Evolutionary conservation across 2,329 filamentous ascomycete genomes (phyloP).

Genomic region (Cordyceps fumosorosea): DNA sequence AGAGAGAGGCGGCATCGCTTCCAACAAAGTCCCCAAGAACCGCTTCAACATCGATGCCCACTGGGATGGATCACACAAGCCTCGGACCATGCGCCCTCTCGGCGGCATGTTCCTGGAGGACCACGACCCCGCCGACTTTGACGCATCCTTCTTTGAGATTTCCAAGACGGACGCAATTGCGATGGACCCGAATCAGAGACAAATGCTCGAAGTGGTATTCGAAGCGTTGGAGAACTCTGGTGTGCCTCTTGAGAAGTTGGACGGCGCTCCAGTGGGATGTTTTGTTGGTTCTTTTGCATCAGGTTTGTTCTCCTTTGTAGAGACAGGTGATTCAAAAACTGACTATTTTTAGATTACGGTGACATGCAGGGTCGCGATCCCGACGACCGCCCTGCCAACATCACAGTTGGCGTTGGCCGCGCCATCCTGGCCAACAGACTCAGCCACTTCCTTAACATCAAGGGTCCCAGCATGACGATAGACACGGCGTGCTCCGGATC

Average conservation of each 20-base stretch:
- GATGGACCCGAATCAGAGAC: slow-evolving; percentile 5
- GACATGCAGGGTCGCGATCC: slow-evolving; percentile 28
- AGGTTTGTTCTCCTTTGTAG: background rate
- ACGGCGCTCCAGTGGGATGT: slow-evolving; percentile 1
- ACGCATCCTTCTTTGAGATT: slow-evolving; percentile 2
- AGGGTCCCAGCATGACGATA: slow-evolving; percentile 42
- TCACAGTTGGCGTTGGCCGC: slow-evolving; percentile 41
- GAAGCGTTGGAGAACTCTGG: slow-evolving; percentile 3
- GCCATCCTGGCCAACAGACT: slow-evolving; percentile 40
- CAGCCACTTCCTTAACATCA: slow-evolving; percentile 40
- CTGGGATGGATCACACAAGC: slow-evolving; percentile 5
- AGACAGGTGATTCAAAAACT: background rate
- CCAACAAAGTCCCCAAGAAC: slow-evolving; percentile 18
- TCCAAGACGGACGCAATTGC: background rate
- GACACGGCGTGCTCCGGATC: slow-evolving; percentile 46
- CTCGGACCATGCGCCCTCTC: background rate
- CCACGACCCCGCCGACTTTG: background rate
- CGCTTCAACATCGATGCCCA: slow-evolving; percentile 3
- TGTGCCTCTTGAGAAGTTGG: background rate
- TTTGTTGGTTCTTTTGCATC: slow-evolving; percentile 25
- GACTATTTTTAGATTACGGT: slow-evolving; percentile 18
- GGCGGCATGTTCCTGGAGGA: slow-evolving; percentile 9
- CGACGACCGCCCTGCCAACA: slow-evolving; percentile 40
- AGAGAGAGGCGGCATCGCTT: slow-evolving; percentile 24
- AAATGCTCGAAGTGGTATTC: slow-evolving; percentile 7